Base-by-base conservation (phyloP, 805 yeast genomes). In the Debaryomyces maramus region DNA sequence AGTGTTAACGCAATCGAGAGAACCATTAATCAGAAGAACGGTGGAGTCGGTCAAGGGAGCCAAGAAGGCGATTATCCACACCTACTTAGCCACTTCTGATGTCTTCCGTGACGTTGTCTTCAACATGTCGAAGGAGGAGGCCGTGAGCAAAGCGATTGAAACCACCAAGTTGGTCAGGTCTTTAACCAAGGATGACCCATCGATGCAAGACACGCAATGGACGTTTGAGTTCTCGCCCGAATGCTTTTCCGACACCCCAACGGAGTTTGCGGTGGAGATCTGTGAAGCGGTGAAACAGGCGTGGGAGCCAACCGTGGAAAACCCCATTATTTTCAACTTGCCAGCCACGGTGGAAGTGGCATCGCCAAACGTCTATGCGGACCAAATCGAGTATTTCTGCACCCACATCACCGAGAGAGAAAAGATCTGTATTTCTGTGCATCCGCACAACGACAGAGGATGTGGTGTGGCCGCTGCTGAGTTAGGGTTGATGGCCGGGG, bases 401-500 rank as follows among this genome's bases (percentile, higher is more conserved):
- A 78, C 72, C 37, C 74, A 83, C 55, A 83, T 84, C 39, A 58
- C 79, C 37, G 87, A 84, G 56, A 76, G 90, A 61, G 88, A 83
- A 55, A 83, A 81, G 52, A 78, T 83, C 30, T 67, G 81, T 45
- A 77, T 84, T 43, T 83, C 89, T 16, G 74, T 83, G 11, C 91
- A 84, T 56, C 77, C 85, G 46, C 91, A 84, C 63, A 84, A 84
- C 54, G 91, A 84, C 59, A 75, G 91, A 63, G 91, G 91, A 15
- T 83, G 88, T 59, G 89, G 88, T 56, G 89, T 84, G 40, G 91
- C 91, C 32, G 91, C 91, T 18, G 73, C 88, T 33, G 91, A 84
- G 61, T 69, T 84, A 45, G 90, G 88, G 52, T 52, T 81, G 22
- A 65, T 84, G 54, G 91, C 89, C n/a, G 91, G 91, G 56, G 91